Evolutionary conservation across 192 early-diverging fungal genomes (phyloP), one percentile per base, ranked within the genome.

Genomic region (Podila horticola): DNA sequence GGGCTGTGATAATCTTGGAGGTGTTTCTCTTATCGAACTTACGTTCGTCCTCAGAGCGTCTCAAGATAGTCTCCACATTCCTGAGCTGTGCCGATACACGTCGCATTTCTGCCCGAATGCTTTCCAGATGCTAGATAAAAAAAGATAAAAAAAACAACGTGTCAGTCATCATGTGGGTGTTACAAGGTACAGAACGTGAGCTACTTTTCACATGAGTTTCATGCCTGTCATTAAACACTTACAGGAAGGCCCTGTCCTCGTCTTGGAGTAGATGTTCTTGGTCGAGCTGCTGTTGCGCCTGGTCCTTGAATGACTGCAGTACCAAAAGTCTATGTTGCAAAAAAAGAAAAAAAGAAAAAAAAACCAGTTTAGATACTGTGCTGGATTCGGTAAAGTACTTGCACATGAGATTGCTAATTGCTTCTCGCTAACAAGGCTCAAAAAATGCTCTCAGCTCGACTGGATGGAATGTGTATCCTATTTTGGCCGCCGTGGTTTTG

Each of bases 71-170:
- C 55, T 72, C 64, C 38, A 79, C 76, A 31, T 79, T 79, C 52
- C 76, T 62, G 51, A 79, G 76, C 57, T 79, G 76, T 17, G 68
- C 55, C 26, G 66, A 31, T 2, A 59, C 76, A 11, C 76, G 69
- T 68, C 69, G 72, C 58, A 79, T 41, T 33, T 79, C 76, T 58
- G 76, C 76, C 8, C 71, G 69, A 29, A 79, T 79, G 12, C 69
- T 79, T 34, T 59, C 70, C 50, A 79, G 28, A 68, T 72, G 76
- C 76, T 79, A 72, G 19, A 38, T 55, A 38, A 17, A 67, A 33
- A 5, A 58, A 51, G 51, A 49, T 45, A 19, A 29, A 19, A 41
- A 50, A 48, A 51, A 31, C 12, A 51, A 41, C 41, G 64, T 20
- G 24, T 30, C 20, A 28, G 48, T 41, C 36, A 15, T 45, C n/a